Evolutionary conservation across 352 stramenopile genomes (phyloP), one percentile per base, ranked within the genome.

Genomic region (Pythium utonaiense): DNA sequence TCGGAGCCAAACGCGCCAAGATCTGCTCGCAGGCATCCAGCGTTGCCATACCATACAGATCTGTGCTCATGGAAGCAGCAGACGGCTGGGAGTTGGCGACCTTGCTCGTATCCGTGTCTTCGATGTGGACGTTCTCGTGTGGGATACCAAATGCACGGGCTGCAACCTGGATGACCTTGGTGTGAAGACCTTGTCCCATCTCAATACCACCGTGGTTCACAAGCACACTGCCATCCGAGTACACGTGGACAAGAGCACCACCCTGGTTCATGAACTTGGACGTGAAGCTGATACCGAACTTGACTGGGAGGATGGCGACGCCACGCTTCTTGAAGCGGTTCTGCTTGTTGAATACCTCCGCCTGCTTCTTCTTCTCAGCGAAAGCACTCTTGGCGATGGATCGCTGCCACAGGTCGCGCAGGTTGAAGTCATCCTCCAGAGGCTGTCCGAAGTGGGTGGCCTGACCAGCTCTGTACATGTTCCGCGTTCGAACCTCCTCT

Each of bases 231-330:
- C 95, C 96, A 61, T 99, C 96, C 1, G 80, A 80, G 69, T 98
- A 98, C 13, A 99, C 76, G 71, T 99, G 93, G 9, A 99, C 96
- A 13, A 99, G 79, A 2, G 96, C 75, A 1, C 95, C 95, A 24
- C 92, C 95, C 70, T 98, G 95, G 69, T 99, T 99, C 94, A 99
- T 98, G 53, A 97, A 98, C 66, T 98, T 98, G 24, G 86, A 82
- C 9, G 93, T 98, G 62, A 98, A 99, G 21, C 83, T 96, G 66
- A 99, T 98, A 8, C 96, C 96, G 76, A 98, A 99, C 59, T 96
- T 97, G 30, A 75, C 89, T 1, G 91, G 91, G 4, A 96, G 50
- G 24, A 96, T 79, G 19, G 78, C 73, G 2, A 96, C 65, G 0
- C 96, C 96, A 33, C 95, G 75, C 75, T 99, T 99, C 55, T 80